phyloP scores from a whole-genome alignment of 192 early-diverging fungal species.

The Gaertneriomyces sp. region DNA sequence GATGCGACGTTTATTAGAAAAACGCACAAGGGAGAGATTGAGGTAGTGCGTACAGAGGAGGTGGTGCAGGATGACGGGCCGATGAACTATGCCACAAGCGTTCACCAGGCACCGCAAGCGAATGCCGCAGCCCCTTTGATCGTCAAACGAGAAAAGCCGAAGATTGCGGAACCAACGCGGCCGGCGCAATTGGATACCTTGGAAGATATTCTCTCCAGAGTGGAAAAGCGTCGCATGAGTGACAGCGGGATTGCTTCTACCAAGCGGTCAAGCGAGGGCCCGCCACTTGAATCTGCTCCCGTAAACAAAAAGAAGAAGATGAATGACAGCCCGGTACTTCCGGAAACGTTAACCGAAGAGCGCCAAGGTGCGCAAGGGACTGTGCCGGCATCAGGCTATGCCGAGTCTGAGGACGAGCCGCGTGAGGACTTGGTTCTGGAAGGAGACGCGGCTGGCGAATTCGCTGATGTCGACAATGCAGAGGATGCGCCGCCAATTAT shows the following conservation, averaged over 20 bases:
- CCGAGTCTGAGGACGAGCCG: slow-evolving; percentile 13
- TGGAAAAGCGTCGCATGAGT: background rate
- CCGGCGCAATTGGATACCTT: background rate
- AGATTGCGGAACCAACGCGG: background rate
- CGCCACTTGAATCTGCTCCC: background rate
- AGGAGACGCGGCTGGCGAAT: slow-evolving; percentile 28
- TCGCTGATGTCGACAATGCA: slow-evolving; percentile 6
- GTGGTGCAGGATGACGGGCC: background rate
- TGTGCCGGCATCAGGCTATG: background rate
- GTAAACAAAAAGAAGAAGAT: slow-evolving; percentile 14
- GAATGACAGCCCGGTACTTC: background rate
- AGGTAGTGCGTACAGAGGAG: slow-evolving; percentile 9
- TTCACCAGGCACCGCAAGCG: background rate
- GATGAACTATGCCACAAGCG: background rate
- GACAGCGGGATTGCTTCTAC: background rate
- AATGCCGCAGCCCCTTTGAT: background rate
- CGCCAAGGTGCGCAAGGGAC: background rate
- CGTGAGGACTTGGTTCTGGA: slow-evolving; percentile 33
- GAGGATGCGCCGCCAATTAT: background rate
- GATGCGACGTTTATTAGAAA: slow-evolving; percentile 25
- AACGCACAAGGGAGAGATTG: slow-evolving; percentile 44
- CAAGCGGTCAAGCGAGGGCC: background rate
- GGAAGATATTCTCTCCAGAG: background rate
- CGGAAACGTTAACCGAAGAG: slow-evolving; percentile 6
- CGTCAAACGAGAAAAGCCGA: background rate